Percentiles rank a stretch among this genome's conserved stretches.
These are phyloP conservation scores for Decorospora gaudefroyi DNA, from an alignment of 2,329 filamentous ascomycete species.

Conservation along the genomic window DNA sequence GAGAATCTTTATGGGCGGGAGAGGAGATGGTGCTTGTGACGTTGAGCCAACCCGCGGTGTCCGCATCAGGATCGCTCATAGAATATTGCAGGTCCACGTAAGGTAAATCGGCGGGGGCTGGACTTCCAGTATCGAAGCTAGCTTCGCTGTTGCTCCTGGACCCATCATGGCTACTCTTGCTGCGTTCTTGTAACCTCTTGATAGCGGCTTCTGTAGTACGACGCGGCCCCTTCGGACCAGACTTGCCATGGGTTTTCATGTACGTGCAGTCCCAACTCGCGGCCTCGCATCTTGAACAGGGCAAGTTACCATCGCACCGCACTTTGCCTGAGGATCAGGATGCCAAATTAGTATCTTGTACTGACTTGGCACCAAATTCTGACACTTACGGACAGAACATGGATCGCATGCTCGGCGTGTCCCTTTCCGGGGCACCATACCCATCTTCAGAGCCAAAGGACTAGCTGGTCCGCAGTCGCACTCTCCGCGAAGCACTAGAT, in stretches of 20 bases:
- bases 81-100: slow-evolving; percentile 31
- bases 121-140: slow-evolving; percentile 40
- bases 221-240: slow-evolving; percentile 44
- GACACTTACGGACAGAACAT: slow-evolving; percentile 37
- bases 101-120: slow-evolving; percentile 34
- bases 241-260: slow-evolving; percentile 45
- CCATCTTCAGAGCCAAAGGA: slow-evolving; percentile 25
- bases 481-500: slow-evolving; percentile 22
- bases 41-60: slow-evolving; percentile 36
- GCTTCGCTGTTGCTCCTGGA: slow-evolving; percentile 42
- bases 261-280: slow-evolving; percentile 47
- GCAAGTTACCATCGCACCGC: slow-evolving; percentile 43
- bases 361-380: background rate
- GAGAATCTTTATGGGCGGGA: slow-evolving; percentile 18
- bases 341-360: slow-evolving; percentile 1
- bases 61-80: slow-evolving; percentile 24
- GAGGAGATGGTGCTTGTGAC: slow-evolving; percentile 25
- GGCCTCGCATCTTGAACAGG: slow-evolving; percentile 41
- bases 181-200: slow-evolving; percentile 39
- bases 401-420: slow-evolving; percentile 45
- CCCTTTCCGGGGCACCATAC: slow-evolving; percentile 42
- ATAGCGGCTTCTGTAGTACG: slow-evolving; percentile 45
- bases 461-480: slow-evolving; percentile 21
- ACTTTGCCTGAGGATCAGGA: slow-evolving; percentile 27
- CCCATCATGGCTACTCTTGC: slow-evolving; percentile 28